Evolutionary conservation across 148 eudicot genomes (phyloP), one percentile per base, ranked within the genome.

Genomic region (Arctostaphylos glauca): DNA sequence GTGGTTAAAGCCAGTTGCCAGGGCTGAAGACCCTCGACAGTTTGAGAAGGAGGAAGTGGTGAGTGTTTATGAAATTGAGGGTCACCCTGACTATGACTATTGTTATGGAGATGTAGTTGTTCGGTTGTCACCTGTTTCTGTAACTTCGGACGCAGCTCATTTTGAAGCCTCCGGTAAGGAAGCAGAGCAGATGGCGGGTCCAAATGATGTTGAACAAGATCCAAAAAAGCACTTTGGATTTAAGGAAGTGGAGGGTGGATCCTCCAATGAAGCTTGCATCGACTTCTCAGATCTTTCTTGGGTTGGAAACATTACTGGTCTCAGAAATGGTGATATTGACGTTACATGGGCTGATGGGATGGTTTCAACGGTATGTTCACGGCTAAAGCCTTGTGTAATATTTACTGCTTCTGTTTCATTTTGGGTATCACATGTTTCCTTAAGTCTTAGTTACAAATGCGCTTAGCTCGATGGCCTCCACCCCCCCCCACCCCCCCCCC

Each of bases 261-360:
- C 83, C 54, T 81, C 25, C 55, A 90, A 88, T 83, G 95, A 91
- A 60, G 80, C 86, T 75, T 59, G 31, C 70, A 50, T 60, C 49
- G 91, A 84, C 52, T 88, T 94, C 81, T 87, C 94, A 25, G 92
- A 91, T 88, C 94, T 94, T 77, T 91, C 98, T 47, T 97, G 99
- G 98, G 98, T 94, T 81, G 99, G 99, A 83, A 94, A 93, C 89
- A 94, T 97, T 84, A 94, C 98, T 47, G 97, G 98, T 83, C 93
- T 97, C 21, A 89, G 81, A 85, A 91, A 94, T 87, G 99, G 99
- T 77, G 99, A 97, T 87, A 97, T 97, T 80, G 95, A 94, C 90
- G 99, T 97, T 58, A 93, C 95, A 19, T 97, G 99, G 99, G 98
- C 99, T 56, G 98, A 97, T 87, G 98, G 96, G 82, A 93, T 92